Conservation (phyloP, 106 monocot genomes). For the Amphibolis antarctica region DNA sequence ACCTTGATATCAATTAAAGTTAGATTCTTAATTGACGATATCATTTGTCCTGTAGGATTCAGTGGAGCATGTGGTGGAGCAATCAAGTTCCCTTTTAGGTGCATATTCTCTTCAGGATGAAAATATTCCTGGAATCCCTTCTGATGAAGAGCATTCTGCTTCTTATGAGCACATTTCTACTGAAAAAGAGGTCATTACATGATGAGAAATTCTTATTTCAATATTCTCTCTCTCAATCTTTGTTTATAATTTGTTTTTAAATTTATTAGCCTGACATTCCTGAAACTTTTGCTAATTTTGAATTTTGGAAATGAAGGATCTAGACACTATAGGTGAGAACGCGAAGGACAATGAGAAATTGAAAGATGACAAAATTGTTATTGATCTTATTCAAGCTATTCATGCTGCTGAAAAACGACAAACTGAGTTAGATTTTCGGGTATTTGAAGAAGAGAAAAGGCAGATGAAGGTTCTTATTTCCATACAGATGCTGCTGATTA, state of each 20-base stretch:
- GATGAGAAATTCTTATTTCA: background rate
- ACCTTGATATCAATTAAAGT: background rate
- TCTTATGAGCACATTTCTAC: background rate
- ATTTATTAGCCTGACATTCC: background rate
- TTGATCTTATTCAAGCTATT: slow-evolving; percentile 83
- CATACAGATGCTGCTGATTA: background rate
- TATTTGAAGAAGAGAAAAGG: slow-evolving; percentile 73
- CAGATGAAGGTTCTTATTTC: slow-evolving; percentile 52
- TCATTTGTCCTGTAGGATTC: background rate
- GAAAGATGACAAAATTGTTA: slow-evolving; percentile 31
- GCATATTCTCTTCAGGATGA: background rate
- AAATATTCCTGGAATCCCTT: background rate
- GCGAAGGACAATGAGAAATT: background rate
- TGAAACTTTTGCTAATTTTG: background rate
- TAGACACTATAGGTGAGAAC: background rate
- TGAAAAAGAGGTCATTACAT: slow-evolving; percentile 7
- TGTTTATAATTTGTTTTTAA: background rate
- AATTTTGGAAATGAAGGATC: background rate
- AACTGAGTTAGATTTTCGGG: slow-evolving; percentile 65
- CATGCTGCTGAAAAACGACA: slow-evolving; percentile 88
- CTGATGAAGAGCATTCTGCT: background rate
- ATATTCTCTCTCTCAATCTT: background rate
- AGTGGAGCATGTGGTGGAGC: background rate
- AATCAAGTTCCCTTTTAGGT: background rate
- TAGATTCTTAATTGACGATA: background rate